These are phyloP conservation scores for Fusarium foetens DNA, from an alignment of 2,329 filamentous ascomycete species.

Conservation along the genomic window DNA sequence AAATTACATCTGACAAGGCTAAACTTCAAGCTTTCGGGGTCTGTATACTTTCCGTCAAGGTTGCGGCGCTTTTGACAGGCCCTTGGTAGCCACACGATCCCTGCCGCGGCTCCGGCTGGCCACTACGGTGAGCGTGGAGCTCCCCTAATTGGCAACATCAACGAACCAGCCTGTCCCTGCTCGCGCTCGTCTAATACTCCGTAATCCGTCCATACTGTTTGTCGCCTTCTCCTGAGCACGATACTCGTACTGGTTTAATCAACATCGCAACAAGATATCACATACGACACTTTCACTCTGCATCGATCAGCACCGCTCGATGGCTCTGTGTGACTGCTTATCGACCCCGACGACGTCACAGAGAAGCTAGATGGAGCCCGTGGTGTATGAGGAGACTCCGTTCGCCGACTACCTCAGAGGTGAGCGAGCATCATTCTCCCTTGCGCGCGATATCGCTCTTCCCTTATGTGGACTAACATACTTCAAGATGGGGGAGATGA, in stretches of 20 bases:
- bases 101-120: constrained; percentile 26
- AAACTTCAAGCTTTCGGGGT: constrained; percentile 15
- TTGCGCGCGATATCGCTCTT: neutral
- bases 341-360: constrained; percentile 44
- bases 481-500: constrained; percentile 59
- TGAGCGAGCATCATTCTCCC: constrained; percentile 51
- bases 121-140: constrained; percentile 39
- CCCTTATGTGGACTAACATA: constrained; percentile 10
- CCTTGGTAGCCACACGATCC: constrained; percentile 15
- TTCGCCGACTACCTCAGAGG: constrained; percentile 91
- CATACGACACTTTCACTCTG: constrained; percentile 17
- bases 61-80: constrained; percentile 28
- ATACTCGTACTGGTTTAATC: constrained; percentile 14
- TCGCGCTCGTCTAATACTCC: constrained; percentile 23
- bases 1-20: constrained; percentile 29
- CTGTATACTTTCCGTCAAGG: neutral
- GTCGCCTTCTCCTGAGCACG: constrained; percentile 39
- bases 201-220: constrained; percentile 20
- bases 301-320: constrained; percentile 38
- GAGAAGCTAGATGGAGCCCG: constrained; percentile 74
- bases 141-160: constrained; percentile 42
- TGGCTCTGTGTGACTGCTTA: constrained; percentile 46
- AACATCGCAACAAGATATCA: constrained; percentile 25
- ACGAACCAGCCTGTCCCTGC: constrained; percentile 41
- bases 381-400: constrained; percentile 87